Evolutionary conservation across 345 rosid genomes (phyloP).

Genomic region (Eucalyptus melliodora): DNA sequence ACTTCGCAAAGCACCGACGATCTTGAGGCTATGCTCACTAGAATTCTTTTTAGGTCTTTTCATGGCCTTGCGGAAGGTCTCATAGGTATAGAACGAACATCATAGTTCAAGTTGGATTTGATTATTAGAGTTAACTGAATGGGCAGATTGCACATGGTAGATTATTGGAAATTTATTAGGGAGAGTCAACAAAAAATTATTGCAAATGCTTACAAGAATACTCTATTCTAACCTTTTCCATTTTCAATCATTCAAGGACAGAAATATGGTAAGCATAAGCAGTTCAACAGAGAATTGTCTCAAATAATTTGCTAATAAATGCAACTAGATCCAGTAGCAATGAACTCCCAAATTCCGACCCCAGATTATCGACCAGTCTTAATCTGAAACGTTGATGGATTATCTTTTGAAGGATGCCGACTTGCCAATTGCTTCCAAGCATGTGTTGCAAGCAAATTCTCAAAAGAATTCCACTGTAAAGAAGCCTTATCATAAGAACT

Average conservation of each 20-base stretch:
- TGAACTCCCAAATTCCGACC: neutral
- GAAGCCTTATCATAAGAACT: too few relatives aligned
- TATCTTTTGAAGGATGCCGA: too few relatives aligned
- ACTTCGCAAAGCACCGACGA: neutral
- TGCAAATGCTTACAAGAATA: neutral
- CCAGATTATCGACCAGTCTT: neutral
- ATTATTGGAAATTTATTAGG: neutral
- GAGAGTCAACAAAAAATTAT: neutral
- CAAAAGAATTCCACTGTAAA: neutral
- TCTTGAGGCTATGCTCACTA: neutral
- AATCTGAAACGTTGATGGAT: neutral
- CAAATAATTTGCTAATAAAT: neutral
- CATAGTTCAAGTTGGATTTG: neutral
- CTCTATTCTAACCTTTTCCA: neutral
- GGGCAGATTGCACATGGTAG: neutral
- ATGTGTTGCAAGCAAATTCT: neutral
- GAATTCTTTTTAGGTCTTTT: neutral
- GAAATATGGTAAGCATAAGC: neutral
- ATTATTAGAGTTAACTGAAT: neutral
- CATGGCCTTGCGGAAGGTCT: neutral
- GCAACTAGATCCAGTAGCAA: neutral
- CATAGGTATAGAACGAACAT: neutral
- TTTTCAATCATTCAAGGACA: neutral
- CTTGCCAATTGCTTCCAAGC: neutral
- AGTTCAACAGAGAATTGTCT: neutral